phyloP scores from a whole-genome alignment of 2,329 filamentous ascomycete genomes.

The Mycocentrospora acerina region DNA sequence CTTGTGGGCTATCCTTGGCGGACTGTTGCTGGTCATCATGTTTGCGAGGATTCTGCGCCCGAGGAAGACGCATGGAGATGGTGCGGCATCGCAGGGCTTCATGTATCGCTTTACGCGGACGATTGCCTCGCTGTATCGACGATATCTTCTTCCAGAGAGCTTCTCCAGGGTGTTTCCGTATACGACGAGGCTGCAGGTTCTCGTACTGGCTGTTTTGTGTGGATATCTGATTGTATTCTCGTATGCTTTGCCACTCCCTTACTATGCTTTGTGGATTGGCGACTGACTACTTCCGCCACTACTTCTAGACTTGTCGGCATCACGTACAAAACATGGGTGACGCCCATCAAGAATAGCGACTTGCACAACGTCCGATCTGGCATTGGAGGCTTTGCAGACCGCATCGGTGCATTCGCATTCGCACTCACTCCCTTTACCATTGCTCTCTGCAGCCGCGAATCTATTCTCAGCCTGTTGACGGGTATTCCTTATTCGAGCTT shows the following conservation, averaged over 20 bases:
- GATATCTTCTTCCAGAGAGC: constrained; percentile 61
- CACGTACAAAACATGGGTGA: constrained; percentile 67
- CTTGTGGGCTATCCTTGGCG: constrained; percentile 54
- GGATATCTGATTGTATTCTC: constrained; percentile 66
- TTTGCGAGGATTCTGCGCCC: constrained; percentile 25
- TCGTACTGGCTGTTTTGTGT: constrained; percentile 57
- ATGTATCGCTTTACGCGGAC: constrained; percentile 29
- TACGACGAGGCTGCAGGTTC: constrained; percentile 67
- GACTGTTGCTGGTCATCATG: constrained; percentile 45
- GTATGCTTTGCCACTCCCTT: constrained; percentile 33
- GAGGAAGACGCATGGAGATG: constrained; percentile 9
- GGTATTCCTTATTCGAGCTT: constrained; percentile 69
- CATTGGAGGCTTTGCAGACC: constrained; percentile 66
- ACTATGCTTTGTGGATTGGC: not conserved
- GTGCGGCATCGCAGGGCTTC: constrained; percentile 15
- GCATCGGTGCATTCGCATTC: constrained; percentile 68
- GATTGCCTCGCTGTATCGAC: constrained; percentile 44
- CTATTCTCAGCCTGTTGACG: constrained; percentile 65
- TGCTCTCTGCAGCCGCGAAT: constrained; percentile 65
- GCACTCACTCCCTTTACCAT: constrained; percentile 70
- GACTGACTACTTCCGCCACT: too few relatives aligned
- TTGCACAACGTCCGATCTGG: constrained; percentile 63
- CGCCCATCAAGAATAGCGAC: constrained; percentile 60
- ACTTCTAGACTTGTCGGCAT: constrained; percentile 60
- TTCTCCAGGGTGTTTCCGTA: constrained; percentile 62